Conservation (phyloP, 352 stramenopile species). For the Hyaloperonospora arabidopsidis region DNA sequence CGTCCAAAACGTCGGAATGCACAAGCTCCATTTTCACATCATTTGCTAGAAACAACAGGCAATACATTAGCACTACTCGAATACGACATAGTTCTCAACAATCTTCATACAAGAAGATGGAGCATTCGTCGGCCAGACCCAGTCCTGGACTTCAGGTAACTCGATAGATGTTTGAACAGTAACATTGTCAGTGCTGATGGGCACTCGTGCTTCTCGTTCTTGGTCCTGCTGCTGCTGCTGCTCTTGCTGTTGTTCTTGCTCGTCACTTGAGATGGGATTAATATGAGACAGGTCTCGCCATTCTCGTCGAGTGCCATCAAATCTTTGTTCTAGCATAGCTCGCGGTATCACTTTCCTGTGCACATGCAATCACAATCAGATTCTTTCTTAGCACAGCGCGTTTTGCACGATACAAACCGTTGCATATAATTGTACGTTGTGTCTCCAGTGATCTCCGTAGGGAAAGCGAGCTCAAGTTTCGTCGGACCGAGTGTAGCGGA, state of each 20-base stretch:
- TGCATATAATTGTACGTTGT: conserved; percentile 7
- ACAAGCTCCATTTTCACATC: conserved; percentile 10
- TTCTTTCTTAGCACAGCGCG: background rate
- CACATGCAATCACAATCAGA: background rate
- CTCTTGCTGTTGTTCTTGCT: conserved; percentile 10
- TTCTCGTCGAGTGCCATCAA: conserved; percentile 18
- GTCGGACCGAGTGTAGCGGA: conserved; percentile 40
- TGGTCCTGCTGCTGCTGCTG: conserved; percentile 9
- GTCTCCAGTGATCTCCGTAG: conserved; percentile 4
- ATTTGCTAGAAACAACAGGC: conserved; percentile 10
- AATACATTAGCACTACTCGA: conserved; percentile 3
- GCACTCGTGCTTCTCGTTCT: conserved; percentile 7
- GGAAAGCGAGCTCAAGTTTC: conserved; percentile 45
- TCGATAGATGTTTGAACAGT: background rate
- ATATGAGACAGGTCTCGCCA: conserved; percentile 36
- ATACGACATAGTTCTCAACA: background rate
- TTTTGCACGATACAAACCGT: background rate
- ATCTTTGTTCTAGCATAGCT: conserved; percentile 29
- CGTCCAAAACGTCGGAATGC: conserved; percentile 17
- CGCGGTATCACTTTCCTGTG: conserved; percentile 25
- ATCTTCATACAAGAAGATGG: conserved; percentile 19
- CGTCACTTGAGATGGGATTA: conserved; percentile 19
- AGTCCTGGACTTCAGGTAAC: conserved; percentile 9
- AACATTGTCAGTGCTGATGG: conserved; percentile 7
- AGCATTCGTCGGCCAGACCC: conserved; percentile 26